Evolutionary conservation across 352 stramenopile genomes (phyloP).

Genomic region (Globisporangium middletonii): DNA sequence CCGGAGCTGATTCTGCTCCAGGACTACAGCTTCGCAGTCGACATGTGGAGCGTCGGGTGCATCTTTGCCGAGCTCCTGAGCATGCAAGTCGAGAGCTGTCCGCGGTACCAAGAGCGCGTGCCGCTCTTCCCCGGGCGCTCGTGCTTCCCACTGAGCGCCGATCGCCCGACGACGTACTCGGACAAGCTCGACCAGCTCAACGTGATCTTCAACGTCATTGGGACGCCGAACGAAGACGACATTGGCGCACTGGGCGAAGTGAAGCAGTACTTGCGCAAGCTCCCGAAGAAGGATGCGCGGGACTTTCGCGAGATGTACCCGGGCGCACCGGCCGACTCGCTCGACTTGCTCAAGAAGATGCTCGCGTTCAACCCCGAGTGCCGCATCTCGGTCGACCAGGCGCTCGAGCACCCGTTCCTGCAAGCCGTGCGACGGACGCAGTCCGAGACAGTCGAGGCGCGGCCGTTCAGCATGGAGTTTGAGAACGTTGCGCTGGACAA

Average conservation of each 20-base stretch:
- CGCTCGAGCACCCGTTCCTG: constrained; percentile 78
- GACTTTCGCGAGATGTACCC: constrained; percentile 84
- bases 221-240: constrained; percentile 89
- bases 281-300: constrained; percentile 75
- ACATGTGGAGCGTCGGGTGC: constrained; percentile 99
- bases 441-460: constrained; percentile 63
- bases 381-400: constrained; percentile 83
- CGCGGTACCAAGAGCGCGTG: constrained; percentile 79
- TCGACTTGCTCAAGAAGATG: constrained; percentile 86
- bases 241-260: constrained; percentile 77
- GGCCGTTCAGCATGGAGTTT: constrained; percentile 88
- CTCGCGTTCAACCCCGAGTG: constrained; percentile 75
- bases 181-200: constrained; percentile 92
- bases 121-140: constrained; percentile 79
- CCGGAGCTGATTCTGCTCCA: constrained; percentile 96
- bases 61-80: constrained; percentile 86
- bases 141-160: constrained; percentile 82
- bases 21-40: constrained; percentile 95
- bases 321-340: constrained; percentile 64
- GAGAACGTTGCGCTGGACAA: constrained; percentile 84
- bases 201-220: constrained; percentile 95
- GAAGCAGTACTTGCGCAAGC: constrained; percentile 83
- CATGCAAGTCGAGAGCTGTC: constrained; percentile 86
- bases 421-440: constrained; percentile 67
- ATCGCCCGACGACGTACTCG: constrained; percentile 78